phyloP scores from a whole-genome alignment of 2,329 filamentous ascomycete species.

The Clarireedia monteithiana region DNA sequence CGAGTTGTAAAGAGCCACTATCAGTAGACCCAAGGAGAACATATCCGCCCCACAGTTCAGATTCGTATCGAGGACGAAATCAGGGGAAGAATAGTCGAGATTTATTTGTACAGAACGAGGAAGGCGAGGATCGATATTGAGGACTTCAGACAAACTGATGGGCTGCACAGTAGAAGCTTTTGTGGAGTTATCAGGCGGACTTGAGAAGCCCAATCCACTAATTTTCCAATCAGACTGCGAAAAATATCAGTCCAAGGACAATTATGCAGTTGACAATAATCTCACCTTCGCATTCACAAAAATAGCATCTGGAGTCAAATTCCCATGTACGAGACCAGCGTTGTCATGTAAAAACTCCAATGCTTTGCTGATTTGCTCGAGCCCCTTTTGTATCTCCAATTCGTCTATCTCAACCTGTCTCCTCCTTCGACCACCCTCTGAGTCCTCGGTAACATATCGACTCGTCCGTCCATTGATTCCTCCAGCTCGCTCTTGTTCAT shows the following conservation, averaged over 20 bases:
- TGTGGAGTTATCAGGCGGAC: conserved; percentile 67
- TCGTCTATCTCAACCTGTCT: conserved; percentile 92
- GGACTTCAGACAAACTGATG: conserved; percentile 72
- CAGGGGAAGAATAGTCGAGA: conserved; percentile 88
- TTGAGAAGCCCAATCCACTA: conserved; percentile 84
- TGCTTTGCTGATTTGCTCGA: conserved; percentile 88
- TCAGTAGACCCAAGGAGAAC: conserved; percentile 85
- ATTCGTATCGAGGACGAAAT: conserved; percentile 88
- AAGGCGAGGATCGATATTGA: conserved; percentile 78
- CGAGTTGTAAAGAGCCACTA: conserved; percentile 88
- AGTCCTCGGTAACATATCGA: conserved; percentile 73
- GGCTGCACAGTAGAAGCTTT: conserved; percentile 69
- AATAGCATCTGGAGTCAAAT: conserved; percentile 87
- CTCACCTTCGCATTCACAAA: conserved; percentile 85
- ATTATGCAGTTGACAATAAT: conserved; percentile 10
- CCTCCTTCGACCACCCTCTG: conserved; percentile 63
- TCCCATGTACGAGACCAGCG: conserved; percentile 86
- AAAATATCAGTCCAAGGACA: conserved; percentile 28
- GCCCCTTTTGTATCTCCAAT: conserved; percentile 91
- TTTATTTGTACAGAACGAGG: conserved; percentile 80
- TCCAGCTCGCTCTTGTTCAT: conserved; percentile 68
- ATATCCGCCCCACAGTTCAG: conserved; percentile 80
- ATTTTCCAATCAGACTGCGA: conserved; percentile 92
- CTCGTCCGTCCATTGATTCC: conserved; percentile 64
- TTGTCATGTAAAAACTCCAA: conserved; percentile 94